phyloP scores from a whole-genome alignment of 2,329 filamentous ascomycete species.

The Pseudogymnoascus destructans region DNA sequence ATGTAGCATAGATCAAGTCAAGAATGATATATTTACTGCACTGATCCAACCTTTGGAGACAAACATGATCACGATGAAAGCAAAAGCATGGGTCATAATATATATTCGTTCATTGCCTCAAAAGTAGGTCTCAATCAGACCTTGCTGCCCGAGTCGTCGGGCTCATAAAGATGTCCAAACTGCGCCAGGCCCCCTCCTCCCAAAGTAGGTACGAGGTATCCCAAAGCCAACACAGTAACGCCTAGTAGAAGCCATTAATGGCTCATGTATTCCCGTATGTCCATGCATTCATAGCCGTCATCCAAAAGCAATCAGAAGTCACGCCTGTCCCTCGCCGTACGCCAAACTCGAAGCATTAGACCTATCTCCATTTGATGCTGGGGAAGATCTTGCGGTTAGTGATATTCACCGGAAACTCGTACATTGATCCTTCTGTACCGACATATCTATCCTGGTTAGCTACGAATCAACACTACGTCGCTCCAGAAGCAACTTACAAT shows the following conservation, averaged over 20 bases:
- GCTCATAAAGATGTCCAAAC: neutral
- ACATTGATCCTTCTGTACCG: constrained; percentile 59
- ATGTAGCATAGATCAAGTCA: neutral
- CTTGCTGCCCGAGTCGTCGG: neutral
- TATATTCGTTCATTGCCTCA: neutral
- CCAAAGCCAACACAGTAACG: constrained; percentile 1
- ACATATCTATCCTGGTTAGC: constrained; percentile 36
- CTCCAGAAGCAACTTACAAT: constrained; percentile 35
- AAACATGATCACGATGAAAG: neutral
- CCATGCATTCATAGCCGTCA: neutral
- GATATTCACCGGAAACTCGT: constrained; percentile 57
- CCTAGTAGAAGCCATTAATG: neutral
- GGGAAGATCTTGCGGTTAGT: constrained; percentile 46
- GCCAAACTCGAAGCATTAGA: neutral
- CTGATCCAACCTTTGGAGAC: neutral
- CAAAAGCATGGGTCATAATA: neutral
- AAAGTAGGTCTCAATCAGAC: neutral
- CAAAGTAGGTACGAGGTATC: neutral
- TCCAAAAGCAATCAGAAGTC: neutral
- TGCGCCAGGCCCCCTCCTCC: neutral
- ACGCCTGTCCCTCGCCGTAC: constrained; percentile 1
- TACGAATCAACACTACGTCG: neutral
- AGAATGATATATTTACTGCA: neutral
- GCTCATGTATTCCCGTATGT: neutral
- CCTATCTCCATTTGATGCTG: constrained; percentile 39